Conservation (phyloP, 2,329 filamentous ascomycete species). For the Xylariales sp. region DNA sequence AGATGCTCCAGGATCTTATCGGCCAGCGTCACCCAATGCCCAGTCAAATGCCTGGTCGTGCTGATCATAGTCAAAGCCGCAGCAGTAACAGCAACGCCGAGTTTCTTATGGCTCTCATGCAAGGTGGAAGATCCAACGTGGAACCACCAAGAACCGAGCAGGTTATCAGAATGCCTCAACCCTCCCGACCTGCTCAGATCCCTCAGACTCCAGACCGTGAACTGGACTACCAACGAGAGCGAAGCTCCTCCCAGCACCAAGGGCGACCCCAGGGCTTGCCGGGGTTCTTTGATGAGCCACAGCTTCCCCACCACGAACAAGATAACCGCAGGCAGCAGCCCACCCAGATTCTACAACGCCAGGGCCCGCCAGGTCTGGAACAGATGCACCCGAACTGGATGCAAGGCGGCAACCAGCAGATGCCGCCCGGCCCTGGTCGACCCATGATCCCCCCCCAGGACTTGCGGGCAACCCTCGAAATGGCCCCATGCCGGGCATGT, state of each 20-base stretch:
- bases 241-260: conserved; percentile 28
- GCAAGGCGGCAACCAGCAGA: conserved; percentile 34
- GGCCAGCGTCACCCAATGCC: conserved; percentile 48
- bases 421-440: conserved; percentile 37
- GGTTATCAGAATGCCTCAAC: conserved; percentile 48
- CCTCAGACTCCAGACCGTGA: conserved; percentile 45
- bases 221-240: conserved; percentile 39
- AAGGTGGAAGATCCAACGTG: conserved; percentile 42
- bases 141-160: conserved; percentile 50
- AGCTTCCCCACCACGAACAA: conserved; percentile 45
- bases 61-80: conserved; percentile 41
- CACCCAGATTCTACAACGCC: conserved; percentile 61
- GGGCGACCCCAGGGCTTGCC: conserved; percentile 34
- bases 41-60: neutral
- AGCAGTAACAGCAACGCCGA: conserved; percentile 67
- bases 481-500: conserved; percentile 54
- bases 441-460: conserved; percentile 61
- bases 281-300: conserved; percentile 48
- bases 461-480: conserved; percentile 39
- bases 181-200: conserved; percentile 43
- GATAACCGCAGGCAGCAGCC: conserved; percentile 48
- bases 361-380: conserved; percentile 56
- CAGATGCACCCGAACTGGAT: conserved; percentile 55
- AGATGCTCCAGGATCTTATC: conserved; percentile 58
- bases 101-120: conserved; percentile 82